Base-by-base conservation (phyloP, 1,139 yeast species). In the Debaryomyces coudertii region DNA sequence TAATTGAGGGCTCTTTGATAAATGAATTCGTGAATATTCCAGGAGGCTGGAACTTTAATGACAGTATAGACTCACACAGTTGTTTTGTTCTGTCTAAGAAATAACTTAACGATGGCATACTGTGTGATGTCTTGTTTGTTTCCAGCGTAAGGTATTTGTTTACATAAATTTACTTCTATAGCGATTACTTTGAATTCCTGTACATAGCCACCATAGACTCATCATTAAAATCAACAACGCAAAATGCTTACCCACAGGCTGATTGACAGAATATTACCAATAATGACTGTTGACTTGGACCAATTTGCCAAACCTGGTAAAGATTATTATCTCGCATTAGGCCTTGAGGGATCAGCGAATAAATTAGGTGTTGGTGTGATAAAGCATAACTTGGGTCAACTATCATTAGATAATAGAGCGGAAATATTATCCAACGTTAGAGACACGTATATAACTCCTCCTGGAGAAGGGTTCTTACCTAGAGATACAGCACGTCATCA, bases 391-490 rank as follows among this genome's bases (percentile, higher is more conserved):
- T 50, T 69, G 22, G 87, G 87, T 1, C 78, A 73, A 33, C 69
- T 85, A 16, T 59, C 80, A 2, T 54, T 66, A 2, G 53, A 66
- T 1, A 86, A 87, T 53, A 77, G 84, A 43, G 95, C 97, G 0
- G 79, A 78, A 47, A 89, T 93, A 1, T 73, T 95, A 30, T 73
- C 96, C 31, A 93, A 93, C 62, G 83, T 95, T 40, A 79, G 99
- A 73, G 97, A 93, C 63, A 93, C 99, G 0, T 95, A 93, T 61
- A 75, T 87, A 28, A 87, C 98, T 0, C 99, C 99, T 5, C 97
- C 99, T 2, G 99, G 99, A 1, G 97, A 93, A 68, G 99, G 99
- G 2, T 93, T 93, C 58, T 69, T 93, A 45, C 99, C 99, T 1
- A 68, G 98, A 50, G 99, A 93, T 61, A 90, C 97, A 0, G 99